Evolutionary conservation across 495 filamentous ascomycete genomes (phyloP).

Genomic region (Neurospora sp.): DNA sequence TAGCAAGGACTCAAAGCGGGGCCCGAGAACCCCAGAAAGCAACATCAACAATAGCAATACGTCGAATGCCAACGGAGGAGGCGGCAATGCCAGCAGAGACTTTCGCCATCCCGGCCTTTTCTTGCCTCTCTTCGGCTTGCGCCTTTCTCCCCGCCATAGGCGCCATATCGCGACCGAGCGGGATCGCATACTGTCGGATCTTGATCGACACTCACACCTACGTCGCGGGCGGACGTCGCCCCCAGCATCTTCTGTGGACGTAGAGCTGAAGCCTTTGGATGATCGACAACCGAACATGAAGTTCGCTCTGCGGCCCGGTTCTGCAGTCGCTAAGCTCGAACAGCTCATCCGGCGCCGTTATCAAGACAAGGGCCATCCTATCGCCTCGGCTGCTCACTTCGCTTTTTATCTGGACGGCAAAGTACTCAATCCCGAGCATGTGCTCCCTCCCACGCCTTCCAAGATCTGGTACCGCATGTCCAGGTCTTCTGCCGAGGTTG

Average conservation of each 20-base stretch:
- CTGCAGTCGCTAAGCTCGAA: slow-evolving; percentile 4
- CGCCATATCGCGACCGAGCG: not conserved
- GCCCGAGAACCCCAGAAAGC: not conserved
- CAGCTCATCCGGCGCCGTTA: slow-evolving; percentile 3
- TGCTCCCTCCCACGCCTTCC: not conserved
- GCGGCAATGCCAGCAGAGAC: not conserved
- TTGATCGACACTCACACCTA: not conserved
- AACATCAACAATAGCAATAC: not conserved
- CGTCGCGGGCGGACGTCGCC: not conserved
- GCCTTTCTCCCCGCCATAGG: not conserved
- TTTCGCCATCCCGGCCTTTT: not conserved
- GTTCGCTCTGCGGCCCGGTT: not conserved
- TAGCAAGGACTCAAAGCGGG: not conserved
- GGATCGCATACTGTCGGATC: not conserved
- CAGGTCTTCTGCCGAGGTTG: slow-evolving; percentile 1
- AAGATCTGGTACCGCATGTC: slow-evolving; percentile 14
- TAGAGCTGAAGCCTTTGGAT: slow-evolving; percentile 10
- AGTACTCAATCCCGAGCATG: not conserved
- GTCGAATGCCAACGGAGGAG: not conserved
- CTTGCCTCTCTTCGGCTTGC: not conserved
- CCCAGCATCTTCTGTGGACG: slow-evolving; percentile 1
- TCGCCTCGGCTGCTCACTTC: slow-evolving; percentile 2
- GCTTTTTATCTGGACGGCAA: slow-evolving; percentile 5
- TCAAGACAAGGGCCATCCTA: not conserved
- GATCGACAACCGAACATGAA: slow-evolving; percentile 1